Percentiles rank a stretch among this genome's conserved stretches.
phyloP scores from a whole-genome alignment of 73 alveolate species.

The Paramecium pentaurelia region DNA sequence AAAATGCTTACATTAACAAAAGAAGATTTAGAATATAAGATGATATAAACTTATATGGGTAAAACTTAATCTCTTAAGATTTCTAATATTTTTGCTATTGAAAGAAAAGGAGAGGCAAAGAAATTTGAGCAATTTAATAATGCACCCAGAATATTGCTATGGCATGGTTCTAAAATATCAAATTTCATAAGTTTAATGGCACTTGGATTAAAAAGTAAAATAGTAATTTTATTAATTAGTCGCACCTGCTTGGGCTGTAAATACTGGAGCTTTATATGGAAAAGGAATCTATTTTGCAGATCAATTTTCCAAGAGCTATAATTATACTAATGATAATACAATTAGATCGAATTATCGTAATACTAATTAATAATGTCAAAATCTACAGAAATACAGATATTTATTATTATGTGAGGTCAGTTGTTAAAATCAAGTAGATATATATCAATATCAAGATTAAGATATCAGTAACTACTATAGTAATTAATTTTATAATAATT shows the following conservation, averaged over 20 bases:
- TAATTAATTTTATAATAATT: conserved; percentile 16
- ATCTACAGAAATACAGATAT: conserved; percentile 51
- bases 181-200: conserved; percentile 85
- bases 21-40: conserved; percentile 73
- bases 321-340: conserved; percentile 59
- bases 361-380: conserved; percentile 14
- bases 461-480: conserved; percentile 40
- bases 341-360: neutral
- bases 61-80: conserved; percentile 80
- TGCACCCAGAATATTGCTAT: conserved; percentile 75
- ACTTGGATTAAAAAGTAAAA: conserved; percentile 23
- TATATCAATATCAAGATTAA: conserved; percentile 46
- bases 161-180: conserved; percentile 96
- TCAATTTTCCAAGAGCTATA: conserved; percentile 71
- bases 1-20: conserved; percentile 67
- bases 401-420: conserved; percentile 92
- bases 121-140: conserved; percentile 67
- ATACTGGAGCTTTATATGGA: conserved; percentile 84
- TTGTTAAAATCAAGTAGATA: conserved; percentile 78
- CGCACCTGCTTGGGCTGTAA: conserved; percentile 87
- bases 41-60: conserved; percentile 74
- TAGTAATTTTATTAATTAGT: conserved; percentile 34
- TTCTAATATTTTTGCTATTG: conserved; percentile 77
- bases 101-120: conserved; percentile 80
- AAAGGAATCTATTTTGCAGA: conserved; percentile 95